Conservation (phyloP, 257 asterid genomes). For the Anisodus acutangulus region DNA sequence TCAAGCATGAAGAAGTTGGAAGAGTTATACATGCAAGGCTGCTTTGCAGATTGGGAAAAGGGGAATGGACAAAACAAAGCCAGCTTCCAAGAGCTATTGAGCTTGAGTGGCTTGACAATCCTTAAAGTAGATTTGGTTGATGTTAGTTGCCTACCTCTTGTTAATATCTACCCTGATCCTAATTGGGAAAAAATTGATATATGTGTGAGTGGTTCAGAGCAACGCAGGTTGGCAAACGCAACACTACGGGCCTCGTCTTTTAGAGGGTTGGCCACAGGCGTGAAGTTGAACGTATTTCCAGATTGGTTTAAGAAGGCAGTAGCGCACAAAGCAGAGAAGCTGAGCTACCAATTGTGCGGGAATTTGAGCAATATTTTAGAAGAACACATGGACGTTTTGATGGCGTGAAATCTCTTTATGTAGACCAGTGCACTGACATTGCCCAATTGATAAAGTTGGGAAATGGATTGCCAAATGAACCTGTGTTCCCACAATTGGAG, state of each 20-base stretch:
- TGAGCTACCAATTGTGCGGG: too few relatives aligned
- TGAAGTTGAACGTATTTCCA: not conserved
- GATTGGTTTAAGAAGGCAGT: too few relatives aligned
- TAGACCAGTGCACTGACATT: too few relatives aligned
- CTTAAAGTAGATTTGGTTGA: not conserved
- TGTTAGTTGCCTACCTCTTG: not conserved
- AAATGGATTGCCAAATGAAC: not conserved
- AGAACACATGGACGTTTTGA: not conserved
- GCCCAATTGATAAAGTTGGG: not conserved
- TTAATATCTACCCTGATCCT: not conserved
- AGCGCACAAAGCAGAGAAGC: too few relatives aligned
- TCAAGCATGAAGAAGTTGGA: not conserved
- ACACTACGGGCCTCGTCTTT: not conserved
- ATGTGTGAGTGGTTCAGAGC: not conserved
- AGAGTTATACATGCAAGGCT: conserved; percentile 13
- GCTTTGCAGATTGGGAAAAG: conserved; percentile 6
- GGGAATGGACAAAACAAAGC: not conserved
- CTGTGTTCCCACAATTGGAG: not conserved
- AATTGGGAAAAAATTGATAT: not conserved
- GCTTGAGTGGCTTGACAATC: not conserved
- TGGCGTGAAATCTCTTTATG: too few relatives aligned
- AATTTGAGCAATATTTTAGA: too few relatives aligned
- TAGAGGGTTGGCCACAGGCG: not conserved
- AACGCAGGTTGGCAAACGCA: not conserved
- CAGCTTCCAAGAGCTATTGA: not conserved